phyloP scores from a whole-genome alignment of 495 filamentous ascomycete genomes.

The Penicillium mononematosum region DNA sequence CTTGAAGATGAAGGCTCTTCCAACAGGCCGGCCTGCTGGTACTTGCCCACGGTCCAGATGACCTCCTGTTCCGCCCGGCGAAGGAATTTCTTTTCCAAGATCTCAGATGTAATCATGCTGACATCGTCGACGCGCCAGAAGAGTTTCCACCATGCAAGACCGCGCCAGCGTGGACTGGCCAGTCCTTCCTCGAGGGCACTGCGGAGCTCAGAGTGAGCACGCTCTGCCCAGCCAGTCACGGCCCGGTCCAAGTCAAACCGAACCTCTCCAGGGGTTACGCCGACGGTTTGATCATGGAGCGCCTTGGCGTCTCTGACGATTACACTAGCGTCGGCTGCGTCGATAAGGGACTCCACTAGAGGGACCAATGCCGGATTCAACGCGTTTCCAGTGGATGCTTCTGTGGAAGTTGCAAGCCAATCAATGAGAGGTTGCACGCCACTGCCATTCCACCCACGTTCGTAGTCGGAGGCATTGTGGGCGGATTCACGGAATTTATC shows the following conservation, averaged over 20 bases:
- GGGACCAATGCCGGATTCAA: constrained; percentile 62
- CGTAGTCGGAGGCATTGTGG: constrained; percentile 65
- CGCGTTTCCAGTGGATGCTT: constrained; percentile 35
- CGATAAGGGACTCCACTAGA: constrained; percentile 65
- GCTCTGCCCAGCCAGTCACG: constrained; percentile 71
- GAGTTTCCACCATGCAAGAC: constrained; percentile 89
- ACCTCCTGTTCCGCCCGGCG: constrained; percentile 68
- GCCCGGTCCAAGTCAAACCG: constrained; percentile 52
- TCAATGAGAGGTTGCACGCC: constrained; percentile 61
- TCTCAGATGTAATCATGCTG: constrained; percentile 70
- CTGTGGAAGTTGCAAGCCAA: constrained; percentile 61
- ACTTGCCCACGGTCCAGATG: constrained; percentile 77
- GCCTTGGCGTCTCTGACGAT: constrained; percentile 46
- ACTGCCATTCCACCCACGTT: constrained; percentile 70
- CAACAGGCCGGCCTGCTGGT: constrained; percentile 65
- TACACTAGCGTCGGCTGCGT: constrained; percentile 56
- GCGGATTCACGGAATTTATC: constrained; percentile 64
- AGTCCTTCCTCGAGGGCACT: constrained; percentile 74
- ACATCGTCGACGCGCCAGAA: constrained; percentile 95
- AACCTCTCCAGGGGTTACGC: constrained; percentile 41
- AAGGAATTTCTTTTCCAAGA: constrained; percentile 73
- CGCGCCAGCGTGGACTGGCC: constrained; percentile 64
- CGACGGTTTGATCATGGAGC: constrained; percentile 32
- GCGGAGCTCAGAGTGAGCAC: constrained; percentile 78
- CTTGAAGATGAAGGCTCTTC: constrained; percentile 18